Percentiles rank a stretch among this genome's conserved stretches.
phyloP scores from a whole-genome alignment of 768 basidiomycete species.

The Boletus rufocinnamomeus region DNA sequence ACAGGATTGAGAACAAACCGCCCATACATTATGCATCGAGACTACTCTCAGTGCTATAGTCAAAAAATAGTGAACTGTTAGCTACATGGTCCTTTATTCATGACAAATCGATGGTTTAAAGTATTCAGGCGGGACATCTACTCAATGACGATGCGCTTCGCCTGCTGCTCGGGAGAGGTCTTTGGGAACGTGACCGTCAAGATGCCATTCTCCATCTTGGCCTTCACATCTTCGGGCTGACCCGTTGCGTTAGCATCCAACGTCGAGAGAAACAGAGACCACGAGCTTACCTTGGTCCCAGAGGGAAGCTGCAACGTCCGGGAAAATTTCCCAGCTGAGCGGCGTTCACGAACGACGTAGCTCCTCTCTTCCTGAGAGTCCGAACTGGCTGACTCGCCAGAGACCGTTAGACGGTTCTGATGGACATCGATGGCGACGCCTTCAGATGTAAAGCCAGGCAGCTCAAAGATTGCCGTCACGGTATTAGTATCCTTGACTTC shows the following conservation, averaged over 20 bases:
- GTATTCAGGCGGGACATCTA: neutral
- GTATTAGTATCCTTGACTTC: slow-evolving; percentile 42
- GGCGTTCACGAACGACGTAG: slow-evolving; percentile 47
- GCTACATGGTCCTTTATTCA: neutral
- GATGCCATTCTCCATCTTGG: slow-evolving; percentile 49
- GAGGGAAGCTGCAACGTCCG: slow-evolving; percentile 47
- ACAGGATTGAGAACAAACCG: neutral
- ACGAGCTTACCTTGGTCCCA: slow-evolving; percentile 44
- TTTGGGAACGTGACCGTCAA: slow-evolving; percentile 53
- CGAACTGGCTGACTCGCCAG: slow-evolving; percentile 41
- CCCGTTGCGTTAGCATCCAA: neutral
- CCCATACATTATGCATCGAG: neutral
- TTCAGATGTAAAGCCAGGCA: slow-evolving; percentile 55
- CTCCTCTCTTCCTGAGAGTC: slow-evolving; percentile 37
- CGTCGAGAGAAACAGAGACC: neutral
- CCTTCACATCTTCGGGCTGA: slow-evolving; percentile 49
- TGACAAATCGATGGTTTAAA: neutral
- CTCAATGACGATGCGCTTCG: slow-evolving; percentile 40
- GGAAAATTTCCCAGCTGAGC: slow-evolving; percentile 47
- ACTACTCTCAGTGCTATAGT: no score
- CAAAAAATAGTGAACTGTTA: neutral
- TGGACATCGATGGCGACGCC: slow-evolving; percentile 49
- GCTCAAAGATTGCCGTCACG: slow-evolving; percentile 56
- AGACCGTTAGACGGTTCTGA: slow-evolving; percentile 48
- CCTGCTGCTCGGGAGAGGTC: slow-evolving; percentile 39